phyloP scores from a whole-genome alignment of 257 asterid species.

The Solanum sitiens region DNA sequence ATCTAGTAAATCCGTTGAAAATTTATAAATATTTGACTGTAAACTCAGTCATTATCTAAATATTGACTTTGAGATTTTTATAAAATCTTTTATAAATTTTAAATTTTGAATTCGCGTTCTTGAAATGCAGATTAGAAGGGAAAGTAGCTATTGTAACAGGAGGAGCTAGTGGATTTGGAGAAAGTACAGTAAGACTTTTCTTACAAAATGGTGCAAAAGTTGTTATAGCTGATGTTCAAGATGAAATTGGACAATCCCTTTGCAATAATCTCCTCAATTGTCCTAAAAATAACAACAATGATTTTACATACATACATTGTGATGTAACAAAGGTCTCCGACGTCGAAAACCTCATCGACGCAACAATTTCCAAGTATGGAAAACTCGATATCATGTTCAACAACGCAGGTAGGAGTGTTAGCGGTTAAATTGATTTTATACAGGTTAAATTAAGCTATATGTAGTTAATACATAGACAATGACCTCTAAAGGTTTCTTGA shows the following conservation, averaged over 20 bases:
- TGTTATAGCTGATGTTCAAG: conserved; percentile 70
- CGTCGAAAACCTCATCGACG: conserved; percentile 22
- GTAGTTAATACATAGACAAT: not conserved
- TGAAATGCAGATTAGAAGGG: conserved; percentile 41
- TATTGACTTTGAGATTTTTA: not conserved
- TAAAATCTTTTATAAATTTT: not conserved
- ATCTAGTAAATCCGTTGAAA: not conserved
- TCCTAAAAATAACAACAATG: conserved; percentile 1
- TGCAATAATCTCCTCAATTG: conserved; percentile 25
- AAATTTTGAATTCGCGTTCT: not conserved
- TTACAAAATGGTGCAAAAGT: conserved; percentile 60
- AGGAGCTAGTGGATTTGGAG: conserved; percentile 88
- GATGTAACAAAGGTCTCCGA: conserved; percentile 48
- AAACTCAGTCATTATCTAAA: not conserved
- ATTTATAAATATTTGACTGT: not conserved
- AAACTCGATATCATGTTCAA: conserved; percentile 70
- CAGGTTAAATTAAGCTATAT: not conserved
- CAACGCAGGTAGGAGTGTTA: conserved; percentile 29
- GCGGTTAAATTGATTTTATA: not conserved
- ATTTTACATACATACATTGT: conserved; percentile 47
- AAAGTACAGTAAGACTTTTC: conserved; percentile 55
- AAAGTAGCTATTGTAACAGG: conserved; percentile 80
- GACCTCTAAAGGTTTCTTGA: not conserved
- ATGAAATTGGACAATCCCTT: conserved; percentile 32
- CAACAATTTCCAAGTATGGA: conserved; percentile 34